A percentile compares a stretch with the other conserved stretches of the same genome.
Evolutionary conservation across 2,329 filamentous ascomycete species (phyloP).

Genomic region (Pseudofabraea citricarpa): DNA sequence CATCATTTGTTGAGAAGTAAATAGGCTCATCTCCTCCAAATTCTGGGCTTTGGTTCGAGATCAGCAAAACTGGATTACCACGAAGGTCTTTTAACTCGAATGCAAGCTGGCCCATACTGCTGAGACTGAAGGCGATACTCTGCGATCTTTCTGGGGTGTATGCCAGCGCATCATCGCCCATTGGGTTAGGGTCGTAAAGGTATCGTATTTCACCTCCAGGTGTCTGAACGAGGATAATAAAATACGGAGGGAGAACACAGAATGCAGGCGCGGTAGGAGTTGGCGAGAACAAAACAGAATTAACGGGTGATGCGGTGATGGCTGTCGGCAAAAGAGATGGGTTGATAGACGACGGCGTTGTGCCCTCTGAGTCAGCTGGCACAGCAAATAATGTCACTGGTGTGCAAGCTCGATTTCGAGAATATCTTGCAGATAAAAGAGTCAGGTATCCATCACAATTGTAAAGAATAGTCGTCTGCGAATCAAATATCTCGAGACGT

Average conservation of each 20-base stretch:
- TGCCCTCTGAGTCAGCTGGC: background rate
- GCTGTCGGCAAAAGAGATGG: too few relatives aligned
- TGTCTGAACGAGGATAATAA: slow-evolving; percentile 11
- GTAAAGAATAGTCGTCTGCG: slow-evolving; percentile 3
- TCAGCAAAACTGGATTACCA: slow-evolving; percentile 6
- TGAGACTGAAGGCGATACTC: slow-evolving; percentile 11
- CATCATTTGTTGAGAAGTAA: slow-evolving; percentile 9
- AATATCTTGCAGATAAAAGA: slow-evolving; percentile 9
- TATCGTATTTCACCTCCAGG: slow-evolving; percentile 6
- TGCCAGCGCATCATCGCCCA: slow-evolving; percentile 10
- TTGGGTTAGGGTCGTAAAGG: slow-evolving; percentile 11
- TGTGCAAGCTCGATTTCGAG: slow-evolving; percentile 2
- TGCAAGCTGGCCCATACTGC: slow-evolving; percentile 7
- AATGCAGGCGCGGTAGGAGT: slow-evolving; percentile 1
- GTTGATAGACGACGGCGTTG: background rate
- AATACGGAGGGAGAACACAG: slow-evolving; percentile 11
- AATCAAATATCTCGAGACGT: slow-evolving; percentile 1
- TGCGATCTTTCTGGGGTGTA: slow-evolving; percentile 5
- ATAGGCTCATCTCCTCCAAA: slow-evolving; percentile 12
- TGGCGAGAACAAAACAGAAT: background rate
- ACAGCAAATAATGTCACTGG: slow-evolving; percentile 8
- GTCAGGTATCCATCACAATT: slow-evolving; percentile 10
- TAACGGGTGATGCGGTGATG: background rate
- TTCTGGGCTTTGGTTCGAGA: slow-evolving; percentile 13
- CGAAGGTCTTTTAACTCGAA: slow-evolving; percentile 10